phyloP scores from a whole-genome alignment of 2,329 filamentous ascomycete genomes.

The Fusarium metavorans region DNA sequence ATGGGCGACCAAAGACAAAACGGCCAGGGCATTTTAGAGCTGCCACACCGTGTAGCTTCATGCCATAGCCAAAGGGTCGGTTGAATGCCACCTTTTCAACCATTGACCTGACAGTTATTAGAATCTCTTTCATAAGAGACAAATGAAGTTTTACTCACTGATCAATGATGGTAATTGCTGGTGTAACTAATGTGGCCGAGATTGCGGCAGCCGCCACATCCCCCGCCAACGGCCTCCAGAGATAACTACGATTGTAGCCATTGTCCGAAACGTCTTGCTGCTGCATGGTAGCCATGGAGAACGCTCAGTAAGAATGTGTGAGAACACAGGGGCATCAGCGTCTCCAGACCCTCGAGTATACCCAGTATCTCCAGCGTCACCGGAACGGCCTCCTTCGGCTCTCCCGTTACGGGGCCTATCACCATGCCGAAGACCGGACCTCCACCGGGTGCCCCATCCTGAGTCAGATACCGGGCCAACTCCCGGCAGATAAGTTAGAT shows the following conservation, averaged over 20 bases:
- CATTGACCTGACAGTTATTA: conserved; percentile 28
- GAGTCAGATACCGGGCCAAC: conserved; percentile 25
- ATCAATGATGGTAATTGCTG: conserved; percentile 46
- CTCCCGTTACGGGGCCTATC: neutral
- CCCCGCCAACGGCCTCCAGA: conserved; percentile 36
- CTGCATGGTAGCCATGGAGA: conserved; percentile 18
- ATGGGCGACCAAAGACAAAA: conserved; percentile 42
- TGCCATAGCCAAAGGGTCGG: conserved; percentile 24
- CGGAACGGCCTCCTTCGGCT: neutral
- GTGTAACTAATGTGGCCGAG: conserved; percentile 46
- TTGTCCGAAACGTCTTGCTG: conserved; percentile 21
- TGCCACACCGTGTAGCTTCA: conserved; percentile 19
- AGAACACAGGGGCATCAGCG: neutral
- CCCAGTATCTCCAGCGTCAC: neutral
- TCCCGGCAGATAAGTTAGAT: conserved; percentile 19
- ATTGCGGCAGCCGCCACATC: conserved; percentile 41
- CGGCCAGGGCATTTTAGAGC: conserved; percentile 37
- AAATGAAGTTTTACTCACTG: conserved; percentile 18
- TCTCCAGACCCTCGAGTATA: neutral
- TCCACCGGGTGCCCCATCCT: neutral
- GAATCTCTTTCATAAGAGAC: neutral
- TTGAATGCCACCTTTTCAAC: conserved; percentile 41
- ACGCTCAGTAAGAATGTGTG: neutral
- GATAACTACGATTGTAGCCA: conserved; percentile 1
- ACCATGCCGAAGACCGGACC: neutral